These are phyloP conservation scores for Tricholoma hemisulphureum DNA, from an alignment of 768 basidiomycete genomes.

Conservation along the genomic window DNA sequence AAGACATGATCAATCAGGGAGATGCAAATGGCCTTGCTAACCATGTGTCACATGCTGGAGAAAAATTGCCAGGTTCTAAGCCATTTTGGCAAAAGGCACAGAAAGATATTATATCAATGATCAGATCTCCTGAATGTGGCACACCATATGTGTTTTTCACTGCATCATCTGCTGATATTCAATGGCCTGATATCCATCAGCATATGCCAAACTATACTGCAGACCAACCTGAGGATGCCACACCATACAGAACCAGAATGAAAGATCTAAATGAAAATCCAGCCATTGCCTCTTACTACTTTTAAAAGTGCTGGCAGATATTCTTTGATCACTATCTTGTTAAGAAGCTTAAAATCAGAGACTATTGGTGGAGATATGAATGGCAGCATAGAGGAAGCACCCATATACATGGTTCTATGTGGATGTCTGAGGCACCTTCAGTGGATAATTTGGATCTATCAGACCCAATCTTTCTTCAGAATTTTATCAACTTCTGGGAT, in stretches of 20 bases:
- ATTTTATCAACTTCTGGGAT: conserved; percentile 12
- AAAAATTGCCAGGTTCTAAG: conserved; percentile 18
- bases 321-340: not conserved
- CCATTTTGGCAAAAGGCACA: conserved; percentile 25
- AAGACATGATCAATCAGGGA: conserved; percentile 10
- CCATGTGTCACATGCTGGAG: conserved; percentile 1
- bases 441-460: conserved; percentile 13
- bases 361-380: conserved; percentile 23
- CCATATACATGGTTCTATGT: conserved; percentile 28
- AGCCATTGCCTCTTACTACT: not conserved
- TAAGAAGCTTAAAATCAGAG: conserved; percentile 7
- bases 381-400: conserved; percentile 23
- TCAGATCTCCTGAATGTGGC: conserved; percentile 18
- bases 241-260: not conserved
- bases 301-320: not conserved
- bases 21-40: conserved; percentile 12
- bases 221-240: not conserved
- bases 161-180: not conserved
- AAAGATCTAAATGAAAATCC: too few species aligned
- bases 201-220: not conserved
- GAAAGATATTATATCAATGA: conserved; percentile 16
- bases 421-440: conserved; percentile 24
- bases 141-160: conserved; percentile 17
- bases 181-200: too few species aligned
- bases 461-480: not conserved